Conservation (phyloP, 2,329 filamentous ascomycete genomes). For the Aspergillus hiratsukae region DNA sequence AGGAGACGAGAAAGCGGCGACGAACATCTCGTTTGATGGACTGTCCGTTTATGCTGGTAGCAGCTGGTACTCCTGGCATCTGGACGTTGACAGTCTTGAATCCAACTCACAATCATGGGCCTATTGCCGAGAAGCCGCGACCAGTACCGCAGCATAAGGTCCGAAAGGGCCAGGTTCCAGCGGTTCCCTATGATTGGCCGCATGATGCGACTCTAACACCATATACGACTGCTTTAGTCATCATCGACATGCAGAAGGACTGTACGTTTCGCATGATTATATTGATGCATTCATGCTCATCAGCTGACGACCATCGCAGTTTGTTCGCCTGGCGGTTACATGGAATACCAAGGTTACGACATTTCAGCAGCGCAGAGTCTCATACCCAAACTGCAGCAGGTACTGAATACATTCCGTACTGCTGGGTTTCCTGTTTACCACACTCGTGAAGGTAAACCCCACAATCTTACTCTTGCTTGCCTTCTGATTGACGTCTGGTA, state of each 20-base stretch:
- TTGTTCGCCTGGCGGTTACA: conserved; percentile 41
- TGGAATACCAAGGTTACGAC: conserved; percentile 44
- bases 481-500: neutral
- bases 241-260: conserved; percentile 48
- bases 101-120: conserved; percentile 41
- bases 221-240: conserved; percentile 43
- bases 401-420: conserved; percentile 37
- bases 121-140: conserved; percentile 38
- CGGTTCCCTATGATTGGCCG: conserved; percentile 44
- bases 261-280: too few species aligned
- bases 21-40: conserved; percentile 43
- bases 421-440: conserved; percentile 42
- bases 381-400: conserved; percentile 38
- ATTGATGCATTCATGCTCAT: too few species aligned
- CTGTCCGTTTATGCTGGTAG: conserved; percentile 43
- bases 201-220: conserved; percentile 43
- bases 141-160: conserved; percentile 39
- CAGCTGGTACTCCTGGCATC: conserved; percentile 40
- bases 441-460: conserved; percentile 41
- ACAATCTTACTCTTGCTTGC: neutral
- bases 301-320: conserved; percentile 25
- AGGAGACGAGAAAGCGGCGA: conserved; percentile 42
- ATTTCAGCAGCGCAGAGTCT: conserved; percentile 36
- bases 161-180: conserved; percentile 41
- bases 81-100: conserved; percentile 42